A percentile compares a stretch with the other conserved stretches of the same genome.
phyloP scores from a whole-genome alignment of 2,329 filamentous ascomycete genomes.

The Fusarium incarnatum region DNA sequence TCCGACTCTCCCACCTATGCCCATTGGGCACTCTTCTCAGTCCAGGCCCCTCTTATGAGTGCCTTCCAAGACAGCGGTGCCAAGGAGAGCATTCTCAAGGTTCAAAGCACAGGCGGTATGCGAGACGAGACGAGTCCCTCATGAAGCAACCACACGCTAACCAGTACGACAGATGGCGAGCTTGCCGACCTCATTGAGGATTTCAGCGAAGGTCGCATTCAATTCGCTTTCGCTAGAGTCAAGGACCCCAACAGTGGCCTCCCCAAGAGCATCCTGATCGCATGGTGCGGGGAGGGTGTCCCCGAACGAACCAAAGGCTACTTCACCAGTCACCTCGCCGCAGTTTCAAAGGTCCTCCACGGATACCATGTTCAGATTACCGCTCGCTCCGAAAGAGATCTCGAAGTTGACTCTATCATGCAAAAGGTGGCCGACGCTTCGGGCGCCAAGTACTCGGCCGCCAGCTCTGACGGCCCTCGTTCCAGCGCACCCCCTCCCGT shows the following conservation, averaged over 20 bases:
- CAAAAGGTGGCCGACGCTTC: constrained; percentile 96
- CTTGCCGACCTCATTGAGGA: constrained; percentile 91
- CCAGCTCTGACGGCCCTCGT: constrained; percentile 65
- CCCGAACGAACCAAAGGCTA: constrained; percentile 99
- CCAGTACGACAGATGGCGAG: constrained; percentile 78
- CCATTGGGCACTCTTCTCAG: constrained; percentile 94
- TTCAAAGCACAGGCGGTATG: constrained; percentile 88
- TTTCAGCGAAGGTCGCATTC: constrained; percentile 94
- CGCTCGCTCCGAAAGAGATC: constrained; percentile 88
- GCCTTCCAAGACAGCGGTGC: constrained; percentile 87
- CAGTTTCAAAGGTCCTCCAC: constrained; percentile 91
- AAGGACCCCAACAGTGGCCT: constrained; percentile 92
- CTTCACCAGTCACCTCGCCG: constrained; percentile 92
- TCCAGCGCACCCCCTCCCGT: constrained; percentile 73
- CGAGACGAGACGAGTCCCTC: neutral
- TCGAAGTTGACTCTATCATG: constrained; percentile 87
- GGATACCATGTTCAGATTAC: constrained; percentile 99
- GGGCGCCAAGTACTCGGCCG: constrained; percentile 90
- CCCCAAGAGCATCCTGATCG: constrained; percentile 92
- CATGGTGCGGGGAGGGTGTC: constrained; percentile 97
- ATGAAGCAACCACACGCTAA: constrained; percentile 30
- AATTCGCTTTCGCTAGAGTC: constrained; percentile 97
- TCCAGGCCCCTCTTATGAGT: constrained; percentile 90
- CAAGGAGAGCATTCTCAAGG: constrained; percentile 96
- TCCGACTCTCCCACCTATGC: constrained; percentile 82